phyloP scores from a whole-genome alignment of 176 grass and related monocot species.

The Poa pratensis region DNA sequence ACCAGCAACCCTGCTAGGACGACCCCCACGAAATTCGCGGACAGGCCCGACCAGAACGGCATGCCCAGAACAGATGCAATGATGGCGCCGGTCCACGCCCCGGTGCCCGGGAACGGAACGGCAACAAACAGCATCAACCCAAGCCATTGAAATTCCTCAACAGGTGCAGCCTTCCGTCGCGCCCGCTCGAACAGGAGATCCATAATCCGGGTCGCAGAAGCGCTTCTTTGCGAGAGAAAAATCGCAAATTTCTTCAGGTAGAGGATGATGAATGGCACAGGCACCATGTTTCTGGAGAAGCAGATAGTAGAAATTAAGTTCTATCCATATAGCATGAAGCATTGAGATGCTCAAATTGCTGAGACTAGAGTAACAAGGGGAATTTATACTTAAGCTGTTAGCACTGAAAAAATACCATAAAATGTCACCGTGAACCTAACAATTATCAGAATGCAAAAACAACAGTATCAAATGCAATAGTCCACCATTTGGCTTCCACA shows the following conservation, averaged over 20 bases:
- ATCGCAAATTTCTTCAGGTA: conserved; percentile 78
- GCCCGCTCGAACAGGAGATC: conserved; percentile 86
- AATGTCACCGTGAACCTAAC: neutral
- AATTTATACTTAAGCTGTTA: neutral
- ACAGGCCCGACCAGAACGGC: conserved; percentile 75
- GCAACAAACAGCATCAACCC: conserved; percentile 96
- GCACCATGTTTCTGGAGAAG: conserved; percentile 89
- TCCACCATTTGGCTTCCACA: neutral
- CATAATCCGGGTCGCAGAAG: conserved; percentile 58
- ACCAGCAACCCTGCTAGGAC: conserved; percentile 75
- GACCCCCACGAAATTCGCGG: conserved; percentile 82
- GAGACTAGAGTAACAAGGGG: neutral
- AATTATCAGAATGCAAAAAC: conserved; percentile 14
- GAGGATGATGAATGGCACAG: conserved; percentile 85
- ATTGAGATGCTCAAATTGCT: neutral
- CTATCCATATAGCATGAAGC: neutral
- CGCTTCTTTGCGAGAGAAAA: conserved; percentile 70
- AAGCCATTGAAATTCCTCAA: conserved; percentile 92
- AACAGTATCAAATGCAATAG: neutral
- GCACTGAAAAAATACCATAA: neutral
- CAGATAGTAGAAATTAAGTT: neutral
- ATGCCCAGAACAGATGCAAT: conserved; percentile 84
- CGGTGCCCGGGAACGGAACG: conserved; percentile 85
- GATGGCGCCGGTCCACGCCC: conserved; percentile 85
- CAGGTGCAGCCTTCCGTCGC: conserved; percentile 73